Percentiles rank a stretch among this genome's conserved stretches.
These are phyloP conservation scores for Suhomyces choctaworum DNA, from an alignment of 1,139 yeast species.

Conservation along the genomic window DNA sequence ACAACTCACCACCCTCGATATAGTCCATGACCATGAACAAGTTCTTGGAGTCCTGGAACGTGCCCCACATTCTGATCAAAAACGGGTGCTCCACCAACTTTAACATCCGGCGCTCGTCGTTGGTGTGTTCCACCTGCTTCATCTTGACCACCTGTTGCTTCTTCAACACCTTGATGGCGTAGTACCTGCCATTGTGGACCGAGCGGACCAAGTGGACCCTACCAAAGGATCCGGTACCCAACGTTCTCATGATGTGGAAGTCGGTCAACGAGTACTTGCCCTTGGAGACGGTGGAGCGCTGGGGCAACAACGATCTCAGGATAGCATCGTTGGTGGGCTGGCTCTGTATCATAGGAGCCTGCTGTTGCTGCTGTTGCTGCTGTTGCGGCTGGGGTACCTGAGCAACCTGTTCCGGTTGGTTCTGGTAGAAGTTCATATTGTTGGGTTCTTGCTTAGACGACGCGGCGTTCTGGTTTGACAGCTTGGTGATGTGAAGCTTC, in stretches of 20 bases:
- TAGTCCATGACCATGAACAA: constrained; percentile 65
- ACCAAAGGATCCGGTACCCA: constrained; percentile 67
- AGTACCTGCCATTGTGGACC: constrained; percentile 59
- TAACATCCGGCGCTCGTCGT: constrained; percentile 59
- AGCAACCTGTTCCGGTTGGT: constrained; percentile 7
- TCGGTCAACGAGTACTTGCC: constrained; percentile 59
- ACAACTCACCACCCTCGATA: constrained; percentile 63
- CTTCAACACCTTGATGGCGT: constrained; percentile 60
- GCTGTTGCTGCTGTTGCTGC: constrained; percentile 10
- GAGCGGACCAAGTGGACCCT: constrained; percentile 59
- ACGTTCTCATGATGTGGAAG: constrained; percentile 54
- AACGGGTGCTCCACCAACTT: constrained; percentile 60
- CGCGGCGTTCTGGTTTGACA: constrained; percentile 14
- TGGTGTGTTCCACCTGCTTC: constrained; percentile 65
- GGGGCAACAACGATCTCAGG: constrained; percentile 26
- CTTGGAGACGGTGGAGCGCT: constrained; percentile 38
- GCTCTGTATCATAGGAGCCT: constrained; percentile 8
- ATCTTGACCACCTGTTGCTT: constrained; percentile 60
- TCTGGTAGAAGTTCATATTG: constrained; percentile 15
- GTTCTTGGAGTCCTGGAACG: constrained; percentile 57
- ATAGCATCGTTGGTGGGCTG: constrained; percentile 21
- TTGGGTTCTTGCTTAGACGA: constrained; percentile 1
- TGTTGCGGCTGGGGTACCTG: constrained; percentile 12
- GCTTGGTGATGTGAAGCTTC: constrained; percentile 27
- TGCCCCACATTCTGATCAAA: constrained; percentile 65